These are phyloP conservation scores for Cladosporium sp. DNA, from an alignment of 2,329 filamentous ascomycete genomes.

Conservation along the genomic window DNA sequence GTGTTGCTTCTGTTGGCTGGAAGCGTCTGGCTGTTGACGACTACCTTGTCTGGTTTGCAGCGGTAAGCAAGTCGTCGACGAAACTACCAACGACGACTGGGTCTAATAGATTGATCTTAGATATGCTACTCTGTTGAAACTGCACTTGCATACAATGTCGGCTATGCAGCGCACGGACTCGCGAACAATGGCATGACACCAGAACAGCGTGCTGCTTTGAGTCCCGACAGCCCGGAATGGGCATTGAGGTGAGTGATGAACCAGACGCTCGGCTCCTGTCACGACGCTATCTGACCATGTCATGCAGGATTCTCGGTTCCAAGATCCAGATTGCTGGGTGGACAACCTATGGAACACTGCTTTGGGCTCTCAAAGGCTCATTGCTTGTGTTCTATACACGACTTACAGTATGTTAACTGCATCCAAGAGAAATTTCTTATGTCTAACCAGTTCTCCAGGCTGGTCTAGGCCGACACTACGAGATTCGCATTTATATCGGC, in stretches of 20 bases:
- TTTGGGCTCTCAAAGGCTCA: conserved; percentile 6
- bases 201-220: neutral
- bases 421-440: neutral
- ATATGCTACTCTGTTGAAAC: conserved; percentile 6
- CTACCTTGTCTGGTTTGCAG: conserved; percentile 2
- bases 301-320: conserved; percentile 4
- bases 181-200: conserved; percentile 13
- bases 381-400: conserved; percentile 9
- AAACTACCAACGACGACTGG: neutral
- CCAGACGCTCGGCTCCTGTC: neutral
- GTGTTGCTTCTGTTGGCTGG: neutral
- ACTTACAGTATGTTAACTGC: neutral
- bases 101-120: neutral
- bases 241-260: conserved; percentile 2
- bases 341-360: conserved; percentile 5
- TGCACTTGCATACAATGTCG: conserved; percentile 2
- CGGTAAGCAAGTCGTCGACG: neutral
- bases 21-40: conserved; percentile 2
- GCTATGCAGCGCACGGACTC: conserved; percentile 7
- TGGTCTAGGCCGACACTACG: conserved; percentile 2
- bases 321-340: conserved; percentile 10
- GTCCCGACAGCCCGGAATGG: conserved; percentile 3
- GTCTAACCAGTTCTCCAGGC: neutral
- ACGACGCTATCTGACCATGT: neutral
- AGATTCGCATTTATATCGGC: conserved; percentile 9